phyloP scores from a whole-genome alignment of 208 protist species.

The Tetramitus jugosus region DNA sequence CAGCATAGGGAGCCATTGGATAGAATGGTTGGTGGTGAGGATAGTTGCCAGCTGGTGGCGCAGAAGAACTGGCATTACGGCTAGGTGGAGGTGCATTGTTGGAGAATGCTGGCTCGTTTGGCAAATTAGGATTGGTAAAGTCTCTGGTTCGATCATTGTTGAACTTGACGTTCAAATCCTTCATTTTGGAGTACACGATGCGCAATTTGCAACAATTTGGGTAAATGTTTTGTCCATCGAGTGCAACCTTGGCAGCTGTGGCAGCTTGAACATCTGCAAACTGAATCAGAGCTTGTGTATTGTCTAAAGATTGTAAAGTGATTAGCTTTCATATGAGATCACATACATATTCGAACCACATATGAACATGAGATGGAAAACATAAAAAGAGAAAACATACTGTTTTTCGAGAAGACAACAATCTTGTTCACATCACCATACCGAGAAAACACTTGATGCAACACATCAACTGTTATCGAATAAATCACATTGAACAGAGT shows the following conservation, averaged over 20 bases:
- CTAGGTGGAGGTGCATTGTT: too few species aligned
- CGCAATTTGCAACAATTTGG: background rate
- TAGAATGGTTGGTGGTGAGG: background rate
- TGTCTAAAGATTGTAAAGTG: too few species aligned
- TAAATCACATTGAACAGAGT: background rate
- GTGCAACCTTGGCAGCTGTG: too few species aligned
- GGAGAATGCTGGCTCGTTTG: too few species aligned
- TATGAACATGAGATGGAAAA: too few species aligned
- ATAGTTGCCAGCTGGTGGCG: too few species aligned
- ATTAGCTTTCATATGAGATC: too few species aligned
- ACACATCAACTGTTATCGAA: background rate
- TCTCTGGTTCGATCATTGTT: conserved; percentile 8
- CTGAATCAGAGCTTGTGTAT: too few species aligned
- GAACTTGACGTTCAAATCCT: background rate
- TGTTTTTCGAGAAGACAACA: background rate
- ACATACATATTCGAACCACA: too few species aligned
- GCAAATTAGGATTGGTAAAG: background rate
- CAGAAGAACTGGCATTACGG: too few species aligned
- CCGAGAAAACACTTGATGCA: background rate
- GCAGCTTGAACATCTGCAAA: too few species aligned
- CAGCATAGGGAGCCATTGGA: background rate
- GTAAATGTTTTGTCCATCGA: background rate
- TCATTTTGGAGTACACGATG: background rate
- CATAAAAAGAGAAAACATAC: too few species aligned
- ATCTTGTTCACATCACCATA: background rate